Evolutionary conservation across 306 rosid species (phyloP).

Genomic region (Cucurbita argyrosperma): DNA sequence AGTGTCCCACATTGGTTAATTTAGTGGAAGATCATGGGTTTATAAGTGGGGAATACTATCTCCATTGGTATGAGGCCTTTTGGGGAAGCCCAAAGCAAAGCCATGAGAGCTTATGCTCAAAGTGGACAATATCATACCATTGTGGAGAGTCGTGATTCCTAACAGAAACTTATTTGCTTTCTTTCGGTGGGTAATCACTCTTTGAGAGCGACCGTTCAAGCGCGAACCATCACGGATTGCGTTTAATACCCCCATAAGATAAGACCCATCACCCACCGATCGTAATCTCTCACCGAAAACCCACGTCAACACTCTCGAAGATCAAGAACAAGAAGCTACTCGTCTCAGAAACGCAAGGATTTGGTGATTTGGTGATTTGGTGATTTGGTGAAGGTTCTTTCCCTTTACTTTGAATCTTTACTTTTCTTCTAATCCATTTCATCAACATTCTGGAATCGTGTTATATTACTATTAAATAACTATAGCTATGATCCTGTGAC

Average conservation of each 20-base stretch:
- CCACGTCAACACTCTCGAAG: background rate
- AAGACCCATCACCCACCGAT: background rate
- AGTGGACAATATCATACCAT: too few relatives aligned
- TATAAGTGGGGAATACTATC: too few relatives aligned
- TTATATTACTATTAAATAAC: background rate
- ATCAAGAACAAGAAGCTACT: background rate
- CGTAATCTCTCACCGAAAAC: background rate
- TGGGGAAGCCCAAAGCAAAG: too few relatives aligned
- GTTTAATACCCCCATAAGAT: background rate
- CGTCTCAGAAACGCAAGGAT: background rate
- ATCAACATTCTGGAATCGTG: background rate
- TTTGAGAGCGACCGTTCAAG: background rate
- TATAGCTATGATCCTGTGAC: background rate
- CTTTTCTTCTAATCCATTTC: background rate
- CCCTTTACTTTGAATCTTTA: background rate
- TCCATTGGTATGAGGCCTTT: too few relatives aligned
- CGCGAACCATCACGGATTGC: background rate
- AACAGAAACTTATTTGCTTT: background rate
- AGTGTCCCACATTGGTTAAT: too few relatives aligned
- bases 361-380: background rate
- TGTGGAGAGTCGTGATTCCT: too few relatives aligned
- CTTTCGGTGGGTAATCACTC: background rate
- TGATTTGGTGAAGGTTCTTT: background rate
- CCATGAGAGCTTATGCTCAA: too few relatives aligned
- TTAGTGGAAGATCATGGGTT: too few relatives aligned